Percentiles rank a stretch among this genome's conserved stretches.
These are phyloP conservation scores for Tagetes erecta DNA, from an alignment of 129 eudicot genomes.

Conservation along the genomic window DNA sequence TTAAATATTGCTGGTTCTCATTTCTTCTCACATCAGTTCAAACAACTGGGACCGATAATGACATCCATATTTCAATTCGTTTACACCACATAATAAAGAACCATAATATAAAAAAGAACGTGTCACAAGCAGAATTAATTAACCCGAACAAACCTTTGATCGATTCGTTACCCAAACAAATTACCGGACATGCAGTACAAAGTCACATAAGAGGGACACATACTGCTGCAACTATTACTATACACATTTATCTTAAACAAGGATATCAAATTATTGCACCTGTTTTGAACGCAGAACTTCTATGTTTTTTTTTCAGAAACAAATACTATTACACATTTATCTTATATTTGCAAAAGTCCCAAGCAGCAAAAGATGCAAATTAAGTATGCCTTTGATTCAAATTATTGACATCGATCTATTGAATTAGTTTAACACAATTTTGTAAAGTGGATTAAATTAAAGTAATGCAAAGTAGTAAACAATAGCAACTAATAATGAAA, in stretches of 20 bases:
- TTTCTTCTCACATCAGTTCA: constrained; percentile 17
- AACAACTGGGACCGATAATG: constrained; percentile 17
- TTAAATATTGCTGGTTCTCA: background rate
- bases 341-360: background rate
- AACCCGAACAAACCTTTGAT: no score
- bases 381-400: background rate
- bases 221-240: background rate
- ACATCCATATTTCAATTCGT: constrained; percentile 12
- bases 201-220: background rate
- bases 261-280: no score
- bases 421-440: no score
- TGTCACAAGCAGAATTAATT: background rate
- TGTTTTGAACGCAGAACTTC: no score
- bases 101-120: background rate
- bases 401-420: background rate
- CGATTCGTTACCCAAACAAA: no score
- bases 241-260: no score
- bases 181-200: background rate
- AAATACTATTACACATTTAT: no score
- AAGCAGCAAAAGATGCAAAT: background rate
- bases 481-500: background rate
- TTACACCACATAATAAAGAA: background rate
- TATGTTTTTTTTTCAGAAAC: no score
- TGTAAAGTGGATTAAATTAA: background rate
- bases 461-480: background rate